Evolutionary conservation across 2,329 filamentous ascomycete species (phyloP).

Genomic region (Neonectria faginata): DNA sequence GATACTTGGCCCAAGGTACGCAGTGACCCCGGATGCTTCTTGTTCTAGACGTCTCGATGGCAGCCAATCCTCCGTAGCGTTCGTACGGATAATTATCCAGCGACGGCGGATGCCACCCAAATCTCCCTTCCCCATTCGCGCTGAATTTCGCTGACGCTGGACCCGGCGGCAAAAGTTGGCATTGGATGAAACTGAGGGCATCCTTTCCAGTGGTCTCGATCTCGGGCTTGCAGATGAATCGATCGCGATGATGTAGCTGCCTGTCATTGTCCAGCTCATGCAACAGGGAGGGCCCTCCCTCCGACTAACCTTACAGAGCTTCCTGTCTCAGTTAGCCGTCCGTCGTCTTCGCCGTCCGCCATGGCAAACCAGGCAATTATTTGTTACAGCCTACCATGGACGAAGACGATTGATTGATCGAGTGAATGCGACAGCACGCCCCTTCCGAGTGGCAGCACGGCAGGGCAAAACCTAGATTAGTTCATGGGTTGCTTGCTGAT

Average conservation of each 20-base stretch:
- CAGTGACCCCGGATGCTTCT: slow-evolving; percentile 21
- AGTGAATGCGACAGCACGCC: slow-evolving; percentile 16
- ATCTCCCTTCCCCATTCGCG: background rate
- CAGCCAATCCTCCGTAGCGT: slow-evolving; percentile 13
- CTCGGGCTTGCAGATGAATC: slow-evolving; percentile 35
- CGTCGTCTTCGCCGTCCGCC: background rate
- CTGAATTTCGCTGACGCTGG: slow-evolving; percentile 21
- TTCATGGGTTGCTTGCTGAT: slow-evolving; percentile 12
- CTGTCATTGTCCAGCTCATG: slow-evolving; percentile 39
- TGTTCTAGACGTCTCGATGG: slow-evolving; percentile 20
- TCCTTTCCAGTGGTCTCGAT: slow-evolving; percentile 28
- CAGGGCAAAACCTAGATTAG: slow-evolving; percentile 15
- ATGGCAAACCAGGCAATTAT: background rate
- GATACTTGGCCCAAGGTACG: background rate
- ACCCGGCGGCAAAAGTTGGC: slow-evolving; percentile 12
- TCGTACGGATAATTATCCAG: slow-evolving; percentile 10
- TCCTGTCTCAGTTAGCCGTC: slow-evolving; percentile 39
- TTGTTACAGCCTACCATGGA: background rate
- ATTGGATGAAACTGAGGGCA: slow-evolving; percentile 23
- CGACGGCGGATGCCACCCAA: background rate
- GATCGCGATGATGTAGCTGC: slow-evolving; percentile 41
- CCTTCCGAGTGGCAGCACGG: slow-evolving; percentile 6
- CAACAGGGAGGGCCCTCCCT: slow-evolving; percentile 37
- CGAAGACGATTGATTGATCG: background rate
- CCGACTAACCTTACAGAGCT: slow-evolving; percentile 31